phyloP scores from a whole-genome alignment of 257 asterid genomes.

The Nicotiana paniculata region DNA sequence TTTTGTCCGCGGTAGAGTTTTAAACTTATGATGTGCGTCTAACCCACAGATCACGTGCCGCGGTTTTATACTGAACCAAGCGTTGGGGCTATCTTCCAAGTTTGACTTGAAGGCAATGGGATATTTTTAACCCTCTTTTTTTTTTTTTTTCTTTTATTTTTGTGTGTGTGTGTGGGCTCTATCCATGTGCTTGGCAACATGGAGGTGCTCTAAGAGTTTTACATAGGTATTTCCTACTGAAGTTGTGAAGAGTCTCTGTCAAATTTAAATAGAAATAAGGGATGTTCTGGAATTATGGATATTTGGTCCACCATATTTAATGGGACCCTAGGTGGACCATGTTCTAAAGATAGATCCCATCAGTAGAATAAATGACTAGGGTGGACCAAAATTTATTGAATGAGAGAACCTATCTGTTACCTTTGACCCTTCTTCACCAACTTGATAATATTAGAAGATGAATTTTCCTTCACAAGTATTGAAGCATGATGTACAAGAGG shows the following conservation, averaged over 20 bases:
- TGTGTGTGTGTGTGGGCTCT: conserved; percentile 32
- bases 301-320: conserved; percentile 53
- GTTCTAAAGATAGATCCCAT: conserved; percentile 27
- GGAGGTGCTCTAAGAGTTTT: conserved; percentile 24
- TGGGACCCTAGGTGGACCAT: conserved; percentile 56
- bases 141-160: neutral
- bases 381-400: conserved; percentile 18
- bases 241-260: conserved; percentile 51
- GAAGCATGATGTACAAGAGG: neutral
- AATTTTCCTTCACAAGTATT: neutral
- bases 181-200: conserved; percentile 64
- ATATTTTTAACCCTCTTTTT: neutral
- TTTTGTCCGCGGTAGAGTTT: neutral
- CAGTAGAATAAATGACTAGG: conserved; percentile 16
- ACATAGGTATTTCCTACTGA: conserved; percentile 36
- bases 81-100: neutral
- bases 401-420: neutral
- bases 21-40: neutral
- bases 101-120: conserved; percentile 10
- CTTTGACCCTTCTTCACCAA: conserved; percentile 1
- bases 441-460: neutral
- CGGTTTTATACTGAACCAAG: neutral
- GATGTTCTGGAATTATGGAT: conserved; percentile 51
- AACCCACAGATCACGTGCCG: neutral
- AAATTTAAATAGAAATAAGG: conserved; percentile 45